These are phyloP conservation scores for Cladorrhinum sp. DNA, from an alignment of 2,329 filamentous ascomycete species.

Conservation along the genomic window DNA sequence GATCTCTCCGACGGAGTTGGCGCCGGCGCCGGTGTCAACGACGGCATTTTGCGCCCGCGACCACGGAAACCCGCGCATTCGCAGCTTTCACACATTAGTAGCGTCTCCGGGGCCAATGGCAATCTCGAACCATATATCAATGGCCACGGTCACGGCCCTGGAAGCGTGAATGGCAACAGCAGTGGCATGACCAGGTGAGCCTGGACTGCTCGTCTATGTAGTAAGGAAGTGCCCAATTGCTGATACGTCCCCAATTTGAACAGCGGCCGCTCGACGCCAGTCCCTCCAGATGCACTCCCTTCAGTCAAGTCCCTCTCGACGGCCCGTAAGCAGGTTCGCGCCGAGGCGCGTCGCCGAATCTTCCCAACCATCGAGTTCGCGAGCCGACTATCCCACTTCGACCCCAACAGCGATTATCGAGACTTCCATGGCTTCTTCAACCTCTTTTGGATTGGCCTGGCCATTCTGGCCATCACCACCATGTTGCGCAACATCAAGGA, in stretches of 20 bases:
- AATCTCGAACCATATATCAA: conserved; percentile 35
- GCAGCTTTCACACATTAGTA: conserved; percentile 45
- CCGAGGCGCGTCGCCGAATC: conserved; percentile 74
- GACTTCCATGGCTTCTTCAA: conserved; percentile 98
- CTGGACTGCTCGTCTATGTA: no score
- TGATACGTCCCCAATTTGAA: not conserved
- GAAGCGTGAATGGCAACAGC: not conserved
- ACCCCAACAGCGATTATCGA: conserved; percentile 83
- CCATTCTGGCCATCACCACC: conserved; percentile 96
- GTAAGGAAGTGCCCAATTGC: no score
- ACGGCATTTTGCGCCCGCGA: conserved; percentile 48
- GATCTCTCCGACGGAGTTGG: conserved; percentile 31
- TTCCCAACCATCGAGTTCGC: conserved; percentile 94
- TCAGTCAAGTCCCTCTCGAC: conserved; percentile 83
- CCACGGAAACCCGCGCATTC: conserved; percentile 49
- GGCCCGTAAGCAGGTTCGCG: conserved; percentile 78
- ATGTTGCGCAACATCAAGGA: conserved; percentile 91
- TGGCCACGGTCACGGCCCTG: conserved; percentile 34
- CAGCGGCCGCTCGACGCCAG: conserved; percentile 78
- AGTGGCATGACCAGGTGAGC: conserved; percentile 45
- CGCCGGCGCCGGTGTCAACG: conserved; percentile 22
- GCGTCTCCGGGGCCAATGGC: conserved; percentile 36
- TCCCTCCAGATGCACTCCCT: conserved; percentile 87
- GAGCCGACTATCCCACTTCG: conserved; percentile 90
- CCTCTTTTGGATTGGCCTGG: conserved; percentile 94